Percentiles rank a stretch among this genome's conserved stretches.
Conservation (phyloP, 2,329 filamentous ascomycete genomes). For the Remersonia thermophila region DNA sequence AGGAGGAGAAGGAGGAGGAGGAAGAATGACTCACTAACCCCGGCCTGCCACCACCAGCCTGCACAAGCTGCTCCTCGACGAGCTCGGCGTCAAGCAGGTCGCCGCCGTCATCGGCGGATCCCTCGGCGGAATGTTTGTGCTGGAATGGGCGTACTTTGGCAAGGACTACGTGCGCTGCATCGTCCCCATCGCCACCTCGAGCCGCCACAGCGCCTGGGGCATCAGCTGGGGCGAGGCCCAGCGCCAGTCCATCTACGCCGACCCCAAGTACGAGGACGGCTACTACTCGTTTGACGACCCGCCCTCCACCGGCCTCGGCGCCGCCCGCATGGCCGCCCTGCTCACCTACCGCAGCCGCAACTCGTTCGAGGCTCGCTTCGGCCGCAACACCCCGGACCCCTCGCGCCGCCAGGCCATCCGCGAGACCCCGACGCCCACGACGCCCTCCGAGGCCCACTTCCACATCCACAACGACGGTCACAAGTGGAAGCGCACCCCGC, state of each 20-base stretch:
- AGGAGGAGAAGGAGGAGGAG: no score
- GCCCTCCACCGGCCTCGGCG: conserved; percentile 74
- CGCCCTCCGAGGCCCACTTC: conserved; percentile 61
- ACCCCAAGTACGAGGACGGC: conserved; percentile 95
- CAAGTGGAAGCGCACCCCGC: conserved; percentile 44
- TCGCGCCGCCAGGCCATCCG: conserved; percentile 75
- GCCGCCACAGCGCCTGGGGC: conserved; percentile 75
- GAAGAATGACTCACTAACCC: no score
- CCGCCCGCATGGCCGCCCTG: conserved; percentile 91
- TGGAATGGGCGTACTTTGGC: conserved; percentile 86
- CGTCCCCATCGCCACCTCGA: conserved; percentile 75
- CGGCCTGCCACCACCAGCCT: conserved; percentile 40
- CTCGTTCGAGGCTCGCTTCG: conserved; percentile 92
- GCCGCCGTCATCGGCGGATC: conserved; percentile 73
- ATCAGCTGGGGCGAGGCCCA: conserved; percentile 88
- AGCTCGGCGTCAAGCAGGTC: conserved; percentile 65
- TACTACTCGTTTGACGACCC: conserved; percentile 86
- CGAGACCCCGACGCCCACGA: conserved; percentile 45
- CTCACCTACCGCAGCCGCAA: conserved; percentile 93
- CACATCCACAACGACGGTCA: conserved; percentile 77
- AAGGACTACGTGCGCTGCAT: conserved; percentile 70
- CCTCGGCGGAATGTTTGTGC: conserved; percentile 80
- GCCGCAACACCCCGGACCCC: conserved; percentile 80
- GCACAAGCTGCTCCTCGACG: conserved; percentile 69
- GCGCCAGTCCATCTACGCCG: conserved; percentile 88